Conservation (phyloP, 352 stramenopile genomes). For the Albugo laibachii region DNA sequence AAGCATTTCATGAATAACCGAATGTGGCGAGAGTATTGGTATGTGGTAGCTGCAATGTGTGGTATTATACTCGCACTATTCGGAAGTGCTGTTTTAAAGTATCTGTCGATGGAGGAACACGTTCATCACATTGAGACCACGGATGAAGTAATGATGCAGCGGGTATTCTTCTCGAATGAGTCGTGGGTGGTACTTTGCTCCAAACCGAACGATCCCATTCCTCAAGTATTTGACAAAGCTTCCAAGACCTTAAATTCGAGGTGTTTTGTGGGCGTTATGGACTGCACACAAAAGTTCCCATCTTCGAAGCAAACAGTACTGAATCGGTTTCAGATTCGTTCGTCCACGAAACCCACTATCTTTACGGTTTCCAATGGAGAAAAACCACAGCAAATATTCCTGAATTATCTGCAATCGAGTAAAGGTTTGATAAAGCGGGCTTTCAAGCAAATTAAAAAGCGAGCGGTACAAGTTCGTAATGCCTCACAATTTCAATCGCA, state of each 20-base stretch:
- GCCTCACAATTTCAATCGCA: slow-evolving; percentile 38
- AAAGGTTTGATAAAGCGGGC: slow-evolving; percentile 40
- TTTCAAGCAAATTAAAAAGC: slow-evolving; percentile 29
- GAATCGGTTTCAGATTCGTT: slow-evolving; percentile 34
- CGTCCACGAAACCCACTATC: slow-evolving; percentile 37
- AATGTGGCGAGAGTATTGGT: slow-evolving; percentile 66
- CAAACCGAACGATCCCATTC: slow-evolving; percentile 39
- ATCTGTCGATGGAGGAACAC: slow-evolving; percentile 30
- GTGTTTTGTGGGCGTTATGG: slow-evolving; percentile 42
- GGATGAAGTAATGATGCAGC: slow-evolving; percentile 25
- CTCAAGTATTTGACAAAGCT: slow-evolving; percentile 49
- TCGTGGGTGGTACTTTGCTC: slow-evolving; percentile 66
- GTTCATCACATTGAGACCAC: slow-evolving; percentile 44
- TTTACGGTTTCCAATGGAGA: slow-evolving; percentile 66
- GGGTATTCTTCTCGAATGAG: slow-evolving; percentile 62
- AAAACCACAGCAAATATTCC: slow-evolving; percentile 52
- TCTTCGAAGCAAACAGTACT: slow-evolving; percentile 33
- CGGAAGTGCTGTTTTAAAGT: slow-evolving; percentile 35
- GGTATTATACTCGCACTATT: slow-evolving; percentile 44
- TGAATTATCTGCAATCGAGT: slow-evolving; percentile 36
- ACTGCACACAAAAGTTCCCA: slow-evolving; percentile 41
- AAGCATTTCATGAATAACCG: slow-evolving; percentile 69
- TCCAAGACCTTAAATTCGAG: slow-evolving; percentile 28
- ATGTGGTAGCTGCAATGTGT: slow-evolving; percentile 22
- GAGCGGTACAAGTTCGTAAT: slow-evolving; percentile 31